These are phyloP conservation scores for Magnaporthales sp. DNA, from an alignment of 2,329 filamentous ascomycete species.

Conservation along the genomic window DNA sequence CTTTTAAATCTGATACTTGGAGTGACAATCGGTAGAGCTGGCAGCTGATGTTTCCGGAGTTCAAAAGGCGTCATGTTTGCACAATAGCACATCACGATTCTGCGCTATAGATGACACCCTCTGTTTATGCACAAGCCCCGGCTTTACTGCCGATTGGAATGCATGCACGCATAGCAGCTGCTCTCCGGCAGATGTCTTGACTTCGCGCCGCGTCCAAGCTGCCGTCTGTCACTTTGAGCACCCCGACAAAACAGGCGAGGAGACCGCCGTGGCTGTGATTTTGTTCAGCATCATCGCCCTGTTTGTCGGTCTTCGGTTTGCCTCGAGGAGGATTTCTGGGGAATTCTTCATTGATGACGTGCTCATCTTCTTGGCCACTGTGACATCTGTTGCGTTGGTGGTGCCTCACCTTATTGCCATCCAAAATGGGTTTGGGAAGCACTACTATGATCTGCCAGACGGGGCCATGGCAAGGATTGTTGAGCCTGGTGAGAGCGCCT, in stretches of 20 bases:
- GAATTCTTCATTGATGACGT: constrained; percentile 2
- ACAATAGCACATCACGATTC: too few species aligned
- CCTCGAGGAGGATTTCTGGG: neutral
- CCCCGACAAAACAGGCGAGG: neutral
- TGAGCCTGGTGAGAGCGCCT: neutral
- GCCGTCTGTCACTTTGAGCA: neutral
- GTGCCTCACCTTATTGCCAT: neutral
- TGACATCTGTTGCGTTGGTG: neutral
- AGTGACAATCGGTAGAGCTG: neutral
- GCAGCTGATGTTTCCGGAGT: neutral
- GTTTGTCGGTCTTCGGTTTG: neutral
- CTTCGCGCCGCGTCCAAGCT: neutral
- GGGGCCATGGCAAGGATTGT: constrained; percentile 1
- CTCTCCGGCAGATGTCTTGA: constrained; percentile 6
- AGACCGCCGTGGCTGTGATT: neutral
- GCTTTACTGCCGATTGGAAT: neutral
- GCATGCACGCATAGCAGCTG: constrained; percentile 8
- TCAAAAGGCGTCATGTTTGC: neutral
- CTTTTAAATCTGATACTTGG: neutral
- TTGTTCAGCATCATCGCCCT: neutral
- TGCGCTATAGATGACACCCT: neutral
- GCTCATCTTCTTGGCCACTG: neutral
- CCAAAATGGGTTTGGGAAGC: constrained; percentile 9
- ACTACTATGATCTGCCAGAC: constrained; percentile 9
- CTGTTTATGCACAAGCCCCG: neutral